Base-by-base conservation (phyloP, 768 basidiomycete species). In the Tulasnella sp. region DNA sequence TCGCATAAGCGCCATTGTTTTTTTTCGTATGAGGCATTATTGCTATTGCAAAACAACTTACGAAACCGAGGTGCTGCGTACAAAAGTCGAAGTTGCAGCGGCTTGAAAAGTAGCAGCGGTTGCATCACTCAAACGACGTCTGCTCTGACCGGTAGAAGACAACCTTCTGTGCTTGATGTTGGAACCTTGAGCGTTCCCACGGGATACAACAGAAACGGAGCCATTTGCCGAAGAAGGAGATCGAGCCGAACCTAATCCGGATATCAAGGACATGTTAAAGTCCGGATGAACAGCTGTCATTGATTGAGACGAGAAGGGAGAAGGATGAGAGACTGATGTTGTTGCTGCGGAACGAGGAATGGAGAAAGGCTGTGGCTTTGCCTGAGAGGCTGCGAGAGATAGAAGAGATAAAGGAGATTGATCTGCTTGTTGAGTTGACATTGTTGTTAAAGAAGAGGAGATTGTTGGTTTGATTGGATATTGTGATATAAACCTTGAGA, bases 101-200 rank as follows among this genome's bases (percentile, higher is more conserved):
- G 44, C 51, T 46, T 81, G 81, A 45, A 85, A 71, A 50, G 70
- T 70, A 45, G 81, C 80, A 37, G 85, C 85, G 64, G 86, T 84
- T 22, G 83, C 84, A 63, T 87, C 85, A 63, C 82, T 85, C 56
- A 84, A 62, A 51, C 85, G 70, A 58, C 85, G 72, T 61, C 77
- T 76, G 22, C 75, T 70, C 64, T 82, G 77, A 16, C 83, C 79
- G 9, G 77, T 72, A 0, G 83, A 85, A 15, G 81, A 78, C 16
- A 84, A 66, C 15, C 83, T 71, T 47, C 84, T 77, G 62, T 84
- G 81, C 58, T 81, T 74, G 53, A 47, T 33, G 22, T 44, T 34
- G 25, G 49, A 45, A 16, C 37, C 37, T 19, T 25, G 22, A 19
- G 39, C 35, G 27, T 28, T 51, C 49, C 49, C 49, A 51, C 49